Conservation (phyloP, 441 rosid species). For the Gossypium lobatum region DNA sequence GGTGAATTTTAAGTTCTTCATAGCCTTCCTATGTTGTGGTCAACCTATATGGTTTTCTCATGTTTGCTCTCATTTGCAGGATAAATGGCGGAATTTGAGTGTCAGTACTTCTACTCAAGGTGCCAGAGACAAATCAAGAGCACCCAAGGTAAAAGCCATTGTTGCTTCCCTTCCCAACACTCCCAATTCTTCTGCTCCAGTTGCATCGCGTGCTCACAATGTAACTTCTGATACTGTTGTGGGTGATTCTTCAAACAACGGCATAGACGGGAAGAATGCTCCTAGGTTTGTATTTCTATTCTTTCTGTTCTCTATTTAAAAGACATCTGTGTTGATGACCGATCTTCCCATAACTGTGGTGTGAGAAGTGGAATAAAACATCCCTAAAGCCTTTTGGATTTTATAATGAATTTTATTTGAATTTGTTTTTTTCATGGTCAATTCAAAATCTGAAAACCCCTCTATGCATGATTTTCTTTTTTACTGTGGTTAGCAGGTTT, state of each 20-base stretch:
- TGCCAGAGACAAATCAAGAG: slow-evolving; percentile 55
- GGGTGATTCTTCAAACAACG: slow-evolving; percentile 27
- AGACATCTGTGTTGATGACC: background rate
- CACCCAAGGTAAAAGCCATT: slow-evolving; percentile 45
- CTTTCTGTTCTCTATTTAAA: background rate
- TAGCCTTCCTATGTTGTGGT: background rate
- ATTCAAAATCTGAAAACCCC: background rate
- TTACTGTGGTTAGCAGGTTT: background rate
- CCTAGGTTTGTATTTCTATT: slow-evolving; percentile 35
- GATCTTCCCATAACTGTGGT: background rate
- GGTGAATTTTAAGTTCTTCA: background rate
- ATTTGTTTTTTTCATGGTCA: background rate
- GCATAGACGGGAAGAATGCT: slow-evolving; percentile 39
- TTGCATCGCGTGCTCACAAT: slow-evolving; percentile 22
- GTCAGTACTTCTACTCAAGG: slow-evolving; percentile 59
- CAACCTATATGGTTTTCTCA: background rate
- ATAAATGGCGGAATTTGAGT: slow-evolving; percentile 82
- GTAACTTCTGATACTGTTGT: slow-evolving; percentile 22
- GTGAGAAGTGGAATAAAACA: background rate
- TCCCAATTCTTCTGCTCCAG: slow-evolving; percentile 30
- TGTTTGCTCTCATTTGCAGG: slow-evolving; percentile 32
- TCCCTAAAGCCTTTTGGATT: slow-evolving; percentile 2
- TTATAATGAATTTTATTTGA: background rate
- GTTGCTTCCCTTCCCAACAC: slow-evolving; percentile 26
- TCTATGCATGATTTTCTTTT: background rate